Evolutionary conservation across 306 rosid species (phyloP), one percentile per base, ranked within the genome.

Genomic region (Spatholobus suberectus): DNA sequence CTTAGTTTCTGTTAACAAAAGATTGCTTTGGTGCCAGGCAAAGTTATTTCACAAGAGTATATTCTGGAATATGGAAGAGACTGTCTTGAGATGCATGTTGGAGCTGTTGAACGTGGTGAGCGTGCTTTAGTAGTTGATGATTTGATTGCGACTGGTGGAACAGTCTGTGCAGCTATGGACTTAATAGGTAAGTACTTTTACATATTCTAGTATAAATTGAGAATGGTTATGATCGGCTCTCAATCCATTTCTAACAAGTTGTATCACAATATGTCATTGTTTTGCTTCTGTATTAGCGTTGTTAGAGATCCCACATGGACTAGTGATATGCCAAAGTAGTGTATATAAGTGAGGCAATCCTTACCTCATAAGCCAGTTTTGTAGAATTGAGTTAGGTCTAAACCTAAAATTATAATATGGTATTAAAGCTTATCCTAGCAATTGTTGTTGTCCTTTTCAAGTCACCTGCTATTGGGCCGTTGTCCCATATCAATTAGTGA

Each of bases 131-230:
- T 93, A 70, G 97, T 95, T 44, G 97, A 95, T 81, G 98, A 95
- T 86, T 89, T 93, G 86, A 93, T 95, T 75, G 99, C 99, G 8
- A 95, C 98, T 0, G 98, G 97, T 55, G 98, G 98, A 89, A 95
- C 98, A 0, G 95, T 95, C 57, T 47, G 98, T 85, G 98, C 98
- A 0, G 98, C 98, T 3, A 95, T 95, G 92, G 91, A 90, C 78
- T 89, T 95, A 68, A 89, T 95, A 68, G 99, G 99, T 93, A 85
- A 78, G 37, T 67, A 29, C 40, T 35, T 29, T 6, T 61, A 1
- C 9, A 67, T 57, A 24, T 79, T 57, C 38, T 69, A 32, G 15
- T 13, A 54, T 38, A 17, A 46, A 49, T 67, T 5, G 35, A 71
- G 20, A 51, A 51, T 51, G 57, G 9, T 17, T 51, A 54, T 54